phyloP scores from a whole-genome alignment of 2,329 filamentous ascomycete species.

The Fusarium brevicatenulatum region DNA sequence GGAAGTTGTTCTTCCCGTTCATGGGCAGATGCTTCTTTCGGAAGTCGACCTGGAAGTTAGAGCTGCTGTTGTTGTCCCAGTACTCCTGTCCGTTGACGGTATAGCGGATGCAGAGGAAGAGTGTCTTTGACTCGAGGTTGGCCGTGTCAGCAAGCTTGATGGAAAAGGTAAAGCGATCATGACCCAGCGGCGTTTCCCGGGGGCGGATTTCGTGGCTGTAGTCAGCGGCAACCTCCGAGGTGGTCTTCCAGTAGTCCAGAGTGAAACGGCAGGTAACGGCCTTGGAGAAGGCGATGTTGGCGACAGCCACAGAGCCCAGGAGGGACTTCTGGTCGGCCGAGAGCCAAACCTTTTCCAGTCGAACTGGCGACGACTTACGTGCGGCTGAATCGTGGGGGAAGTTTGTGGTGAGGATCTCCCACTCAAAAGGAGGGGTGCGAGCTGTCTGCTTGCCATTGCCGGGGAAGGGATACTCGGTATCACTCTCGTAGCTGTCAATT shows the following conservation, averaged over 20 bases:
- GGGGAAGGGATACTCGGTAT: slow-evolving; percentile 88
- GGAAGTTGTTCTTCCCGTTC: slow-evolving; percentile 65
- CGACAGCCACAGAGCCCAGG: slow-evolving; percentile 83
- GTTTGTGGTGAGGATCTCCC: slow-evolving; percentile 87
- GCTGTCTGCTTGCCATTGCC: slow-evolving; percentile 53
- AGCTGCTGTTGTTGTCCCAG: slow-evolving; percentile 91
- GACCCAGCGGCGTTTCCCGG: slow-evolving; percentile 71
- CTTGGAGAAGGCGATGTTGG: slow-evolving; percentile 92
- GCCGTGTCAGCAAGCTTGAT: slow-evolving; percentile 93
- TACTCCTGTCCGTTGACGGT: slow-evolving; percentile 83
- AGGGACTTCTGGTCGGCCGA: slow-evolving; percentile 88
- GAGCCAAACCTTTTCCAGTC: slow-evolving; percentile 86
- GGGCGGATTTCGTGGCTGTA: slow-evolving; percentile 82
- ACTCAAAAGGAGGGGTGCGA: slow-evolving; percentile 72
- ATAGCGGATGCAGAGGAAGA: slow-evolving; percentile 93
- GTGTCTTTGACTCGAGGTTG: slow-evolving; percentile 90
- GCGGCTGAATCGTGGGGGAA: slow-evolving; percentile 70
- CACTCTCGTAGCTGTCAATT: slow-evolving; percentile 86
- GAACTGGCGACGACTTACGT: slow-evolving; percentile 74
- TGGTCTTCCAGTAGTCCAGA: slow-evolving; percentile 98
- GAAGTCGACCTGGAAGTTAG: slow-evolving; percentile 97
- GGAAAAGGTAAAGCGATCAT: slow-evolving; percentile 92
- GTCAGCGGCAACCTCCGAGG: slow-evolving; percentile 91
- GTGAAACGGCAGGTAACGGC: slow-evolving; percentile 92
- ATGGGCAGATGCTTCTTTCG: slow-evolving; percentile 76